phyloP scores from a whole-genome alignment of 1,284 basidiomycete species.

The Xanthoconium separans region DNA sequence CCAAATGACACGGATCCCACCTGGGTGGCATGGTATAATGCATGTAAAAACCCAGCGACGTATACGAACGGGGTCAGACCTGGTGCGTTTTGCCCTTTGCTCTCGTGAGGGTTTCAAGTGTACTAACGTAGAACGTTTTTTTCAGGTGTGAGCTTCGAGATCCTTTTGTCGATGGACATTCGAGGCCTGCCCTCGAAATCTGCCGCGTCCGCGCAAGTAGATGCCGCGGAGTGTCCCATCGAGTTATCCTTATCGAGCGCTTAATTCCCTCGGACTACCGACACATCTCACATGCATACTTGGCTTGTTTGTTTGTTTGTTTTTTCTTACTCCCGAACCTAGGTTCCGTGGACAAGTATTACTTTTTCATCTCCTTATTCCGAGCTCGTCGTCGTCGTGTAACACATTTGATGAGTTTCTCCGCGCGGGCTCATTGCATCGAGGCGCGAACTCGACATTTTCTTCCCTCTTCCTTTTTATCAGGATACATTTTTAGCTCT shows the following conservation, averaged over 20 bases:
- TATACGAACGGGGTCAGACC: constrained; percentile 55
- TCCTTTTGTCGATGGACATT: constrained; percentile 70
- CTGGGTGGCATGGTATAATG: constrained; percentile 80
- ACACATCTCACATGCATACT: neutral
- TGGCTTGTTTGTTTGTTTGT: neutral
- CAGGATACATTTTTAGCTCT: too few relatives aligned
- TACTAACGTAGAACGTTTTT: neutral
- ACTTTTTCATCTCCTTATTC: too few relatives aligned
- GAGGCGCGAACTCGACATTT: too few relatives aligned
- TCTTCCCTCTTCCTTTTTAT: too few relatives aligned
- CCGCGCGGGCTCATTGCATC: too few relatives aligned
- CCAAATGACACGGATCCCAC: constrained; percentile 80
- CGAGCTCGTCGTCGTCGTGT: too few relatives aligned
- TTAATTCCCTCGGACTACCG: neutral
- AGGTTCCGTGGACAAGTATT: neutral
- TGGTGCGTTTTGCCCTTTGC: constrained; percentile 42
- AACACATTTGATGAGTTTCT: too few relatives aligned
- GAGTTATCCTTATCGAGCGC: constrained; percentile 54
- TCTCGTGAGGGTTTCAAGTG: neutral
- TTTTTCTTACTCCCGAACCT: constrained; percentile 13
- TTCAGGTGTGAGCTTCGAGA: constrained; percentile 63
- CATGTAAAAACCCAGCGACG: constrained; percentile 63
- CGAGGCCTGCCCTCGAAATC: constrained; percentile 61
- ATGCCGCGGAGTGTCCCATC: constrained; percentile 72
- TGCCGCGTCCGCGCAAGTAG: constrained; percentile 55